Base-by-base conservation (phyloP, 495 filamentous ascomycete genomes). In the Tuber borchii region DNA sequence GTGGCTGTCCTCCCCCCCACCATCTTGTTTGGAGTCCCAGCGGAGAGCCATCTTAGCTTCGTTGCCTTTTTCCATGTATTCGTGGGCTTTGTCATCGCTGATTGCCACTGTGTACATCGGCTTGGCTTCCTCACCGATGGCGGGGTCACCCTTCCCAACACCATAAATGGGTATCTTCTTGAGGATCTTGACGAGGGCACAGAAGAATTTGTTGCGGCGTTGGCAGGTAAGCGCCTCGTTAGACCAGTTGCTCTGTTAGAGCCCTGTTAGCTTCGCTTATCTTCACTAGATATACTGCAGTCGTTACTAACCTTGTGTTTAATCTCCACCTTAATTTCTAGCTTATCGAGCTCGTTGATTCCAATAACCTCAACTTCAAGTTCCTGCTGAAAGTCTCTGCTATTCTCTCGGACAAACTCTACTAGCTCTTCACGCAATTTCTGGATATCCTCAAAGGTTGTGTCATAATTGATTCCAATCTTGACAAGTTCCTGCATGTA, bases 161-260 rank as follows among this genome's bases (percentile, higher is more conserved):
- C 84, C 89, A 79, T 94, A 90, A 82, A 99, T 96, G 7, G 93
- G 93, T 22, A 99, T 88, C 84, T 90, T 91, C 84, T 92, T 91
- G 48, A 97, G 86, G 14, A 95, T 94, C 16, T 93, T 85, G 10
- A 97, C 90, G 61, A 99, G 87, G 5, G 95, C 95, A 81, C 94
- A 97, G 90, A 98, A 95, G 86, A 99, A 97, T 84, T 97, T 97
- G 81, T 92, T 95, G 73, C 94, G 91, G 65, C 95, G 90, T 22
- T 92, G 88, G 37, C 91, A 89, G 37, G 95, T 91, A 56, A 98
- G 87, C 43, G 89, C 87, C 76, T 97, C 95, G 83, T 96, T 97
- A 69, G 94, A 90, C 95, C 95, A 99, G 85, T 98, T 99, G 77
- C 91, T 91, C 82, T 65, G 14, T 51, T 10, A 1, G 31, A 7